These are phyloP conservation scores for Colletotrichum kahawae DNA, from an alignment of 2,329 filamentous ascomycete species.

Conservation along the genomic window DNA sequence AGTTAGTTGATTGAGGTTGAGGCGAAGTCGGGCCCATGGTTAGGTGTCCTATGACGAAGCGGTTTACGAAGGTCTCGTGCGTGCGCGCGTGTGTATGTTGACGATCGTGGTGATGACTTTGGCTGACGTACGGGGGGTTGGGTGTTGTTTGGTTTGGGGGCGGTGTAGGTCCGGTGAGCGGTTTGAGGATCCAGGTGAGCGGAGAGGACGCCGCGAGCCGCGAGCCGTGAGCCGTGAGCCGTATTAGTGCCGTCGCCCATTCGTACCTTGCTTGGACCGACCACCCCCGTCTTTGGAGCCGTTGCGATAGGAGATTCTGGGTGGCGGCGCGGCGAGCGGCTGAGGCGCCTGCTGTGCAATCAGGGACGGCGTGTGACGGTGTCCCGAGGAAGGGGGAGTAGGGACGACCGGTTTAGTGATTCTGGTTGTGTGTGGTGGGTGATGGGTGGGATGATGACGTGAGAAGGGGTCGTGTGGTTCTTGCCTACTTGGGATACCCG, in stretches of 20 bases:
- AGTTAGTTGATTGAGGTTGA: not conserved
- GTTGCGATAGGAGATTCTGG: not conserved
- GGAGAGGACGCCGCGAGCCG: not conserved
- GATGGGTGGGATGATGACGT: not conserved
- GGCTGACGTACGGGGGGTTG: not conserved
- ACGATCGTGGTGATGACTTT: not conserved
- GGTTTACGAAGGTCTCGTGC: not conserved
- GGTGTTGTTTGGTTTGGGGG: not conserved
- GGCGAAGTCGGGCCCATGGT: not conserved
- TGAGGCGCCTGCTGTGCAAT: not conserved
- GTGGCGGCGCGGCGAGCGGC: not conserved
- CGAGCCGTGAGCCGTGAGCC: not conserved
- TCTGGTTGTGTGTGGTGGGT: not conserved
- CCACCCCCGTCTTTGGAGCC: not conserved
- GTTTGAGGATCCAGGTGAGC: not conserved
- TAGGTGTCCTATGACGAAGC: not conserved
- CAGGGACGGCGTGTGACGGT: not conserved
- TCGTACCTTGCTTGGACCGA: not conserved
- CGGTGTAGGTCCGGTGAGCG: not conserved
- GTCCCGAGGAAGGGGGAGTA: not conserved
- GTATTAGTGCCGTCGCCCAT: not conserved
- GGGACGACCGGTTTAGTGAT: not conserved
- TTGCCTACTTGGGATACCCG: not conserved
- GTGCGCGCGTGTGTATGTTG: not conserved
- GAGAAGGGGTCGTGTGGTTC: not conserved